Base-by-base conservation (phyloP, 371 early-diverging fungal species). In the Umbelopsis sp. region DNA sequence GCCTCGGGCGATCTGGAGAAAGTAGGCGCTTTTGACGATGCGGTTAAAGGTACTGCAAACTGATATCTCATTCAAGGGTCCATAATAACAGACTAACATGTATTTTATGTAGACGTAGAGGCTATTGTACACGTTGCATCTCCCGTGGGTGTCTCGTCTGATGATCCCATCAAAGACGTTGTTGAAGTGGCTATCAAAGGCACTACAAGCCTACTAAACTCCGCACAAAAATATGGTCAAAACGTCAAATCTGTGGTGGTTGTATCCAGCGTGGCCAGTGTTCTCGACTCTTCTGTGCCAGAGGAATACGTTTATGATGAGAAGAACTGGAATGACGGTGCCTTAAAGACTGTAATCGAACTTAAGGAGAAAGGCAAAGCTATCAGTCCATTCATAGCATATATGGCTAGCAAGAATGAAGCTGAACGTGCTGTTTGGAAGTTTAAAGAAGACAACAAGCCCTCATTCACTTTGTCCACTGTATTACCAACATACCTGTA, bases 381-480 rank as follows among this genome's bases (percentile, higher is more conserved):
- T 14, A 41, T 63, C 63, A 9, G 6, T 32, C 24, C 22, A 63
- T 20, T 63, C 38, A 4, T 37, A 9, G 41, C 38, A 29, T 63
- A 63, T 29, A n/a, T 11, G 16, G 63, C 63, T 7, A 41, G 44
- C 44, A 44, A 63, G 24, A 63, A 63, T 18, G 63, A n/a, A n/a
- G 63, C 63, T 10, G 63, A 63, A 18, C 63, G 63, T 14, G 63
- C 63, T 1, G 63, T 63, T 7, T 63, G 63, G 63, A 44, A 38
- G 2, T 63, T 63, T 20, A 7, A 44, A 20, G 29, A 63, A 7
- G 18, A 63, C 11, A 32, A 63, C 44, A 32, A 14, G 18, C 63
- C 63, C 35, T 20, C 38, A 12, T 63, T 63, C n/a, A 24, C 44
- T 22, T 6, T 63, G 16, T 18, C 32, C 1, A 63, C 63, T 24